These are phyloP conservation scores for Aspergillus cavernicola DNA, from an alignment of 495 filamentous ascomycete genomes.

Conservation along the genomic window DNA sequence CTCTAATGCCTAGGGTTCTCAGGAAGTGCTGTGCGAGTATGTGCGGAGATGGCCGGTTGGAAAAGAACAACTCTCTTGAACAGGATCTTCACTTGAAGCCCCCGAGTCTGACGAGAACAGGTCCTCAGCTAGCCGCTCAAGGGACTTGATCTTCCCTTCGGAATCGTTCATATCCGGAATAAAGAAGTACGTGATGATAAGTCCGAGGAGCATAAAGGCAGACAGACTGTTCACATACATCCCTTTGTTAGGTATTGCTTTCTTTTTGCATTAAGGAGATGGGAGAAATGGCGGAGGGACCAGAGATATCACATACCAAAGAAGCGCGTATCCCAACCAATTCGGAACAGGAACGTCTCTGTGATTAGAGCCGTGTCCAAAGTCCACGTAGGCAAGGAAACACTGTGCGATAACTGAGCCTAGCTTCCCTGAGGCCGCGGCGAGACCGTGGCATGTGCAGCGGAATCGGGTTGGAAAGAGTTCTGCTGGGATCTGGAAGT, in stretches of 20 bases:
- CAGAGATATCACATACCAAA: slow-evolving; percentile 5
- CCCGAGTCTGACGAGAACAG: too few species aligned
- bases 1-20: too few species aligned
- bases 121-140: slow-evolving; percentile 10
- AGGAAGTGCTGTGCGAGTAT: too few species aligned
- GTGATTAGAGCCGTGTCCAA: slow-evolving; percentile 6
- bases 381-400: slow-evolving; percentile 11
- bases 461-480: slow-evolving; percentile 14
- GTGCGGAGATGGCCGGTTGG: too few species aligned
- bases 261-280: neutral
- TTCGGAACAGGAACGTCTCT: neutral
- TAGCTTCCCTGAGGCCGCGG: slow-evolving; percentile 11
- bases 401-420: slow-evolving; percentile 14
- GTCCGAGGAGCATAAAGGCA: slow-evolving; percentile 11
- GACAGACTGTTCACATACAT: slow-evolving; percentile 8
- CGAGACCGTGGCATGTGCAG: slow-evolving; percentile 11
- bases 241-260: too few species aligned
- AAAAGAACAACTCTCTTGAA: too few species aligned
- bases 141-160: slow-evolving; percentile 9
- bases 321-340: slow-evolving; percentile 14
- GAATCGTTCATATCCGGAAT: slow-evolving; percentile 11
- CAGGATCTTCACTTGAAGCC: too few species aligned
- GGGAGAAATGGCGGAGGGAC: neutral
- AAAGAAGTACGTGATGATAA: slow-evolving; percentile 6
- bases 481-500: slow-evolving; percentile 9